Conservation (phyloP, 192 early-diverging fungal genomes). For the Jimgerdemannia lactiflua region DNA sequence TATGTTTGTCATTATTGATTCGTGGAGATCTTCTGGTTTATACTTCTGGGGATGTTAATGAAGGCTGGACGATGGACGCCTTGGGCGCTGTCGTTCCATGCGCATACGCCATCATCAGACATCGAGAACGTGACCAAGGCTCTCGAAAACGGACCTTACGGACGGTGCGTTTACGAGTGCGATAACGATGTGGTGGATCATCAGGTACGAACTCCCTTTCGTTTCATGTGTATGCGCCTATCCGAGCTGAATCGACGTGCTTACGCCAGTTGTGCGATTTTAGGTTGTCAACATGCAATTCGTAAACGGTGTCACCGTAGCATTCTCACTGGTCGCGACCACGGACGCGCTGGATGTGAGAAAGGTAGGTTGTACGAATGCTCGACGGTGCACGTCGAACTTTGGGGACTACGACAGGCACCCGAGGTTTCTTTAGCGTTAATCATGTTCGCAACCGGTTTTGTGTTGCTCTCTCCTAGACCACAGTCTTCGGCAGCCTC, state of each 20-base stretch:
- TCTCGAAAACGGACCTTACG: constrained; percentile 53
- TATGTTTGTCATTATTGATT: too few species aligned
- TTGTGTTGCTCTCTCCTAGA: not conserved
- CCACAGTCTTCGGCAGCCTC: not conserved
- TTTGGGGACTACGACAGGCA: too few species aligned
- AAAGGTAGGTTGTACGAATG: constrained; percentile 5
- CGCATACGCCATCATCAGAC: constrained; percentile 19
- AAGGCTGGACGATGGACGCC: too few species aligned
- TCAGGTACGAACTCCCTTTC: constrained; percentile 22
- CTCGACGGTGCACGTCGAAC: not conserved
- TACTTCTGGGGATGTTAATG: too few species aligned
- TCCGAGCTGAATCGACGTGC: too few species aligned
- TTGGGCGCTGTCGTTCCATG: too few species aligned
- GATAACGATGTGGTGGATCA: constrained; percentile 71
- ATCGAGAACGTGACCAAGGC: constrained; percentile 46
- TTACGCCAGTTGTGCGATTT: too few species aligned
- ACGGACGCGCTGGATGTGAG: constrained; percentile 16
- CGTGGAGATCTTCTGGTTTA: too few species aligned
- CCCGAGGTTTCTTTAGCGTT: too few species aligned
- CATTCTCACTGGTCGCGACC: constrained; percentile 20
- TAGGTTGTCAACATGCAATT: constrained; percentile 30
- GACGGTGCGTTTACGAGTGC: constrained; percentile 65
- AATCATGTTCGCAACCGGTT: not conserved
- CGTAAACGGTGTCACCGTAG: constrained; percentile 21
- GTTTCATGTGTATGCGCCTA: not conserved